These are phyloP conservation scores for Chenopodium formosanum DNA, from an alignment of 148 eudicot species.

Conservation along the genomic window DNA sequence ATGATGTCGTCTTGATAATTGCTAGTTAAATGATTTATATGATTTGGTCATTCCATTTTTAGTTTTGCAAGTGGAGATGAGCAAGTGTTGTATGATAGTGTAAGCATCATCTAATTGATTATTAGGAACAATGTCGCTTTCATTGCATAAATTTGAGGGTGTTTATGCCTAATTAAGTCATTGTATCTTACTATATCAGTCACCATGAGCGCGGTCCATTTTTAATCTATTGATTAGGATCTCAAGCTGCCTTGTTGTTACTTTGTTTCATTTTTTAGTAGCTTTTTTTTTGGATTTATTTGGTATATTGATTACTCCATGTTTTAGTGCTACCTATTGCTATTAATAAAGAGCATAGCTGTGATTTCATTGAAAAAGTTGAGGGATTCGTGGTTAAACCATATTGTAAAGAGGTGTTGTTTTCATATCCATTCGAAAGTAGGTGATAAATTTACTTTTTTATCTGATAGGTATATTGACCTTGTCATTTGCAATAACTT, in stretches of 20 bases:
- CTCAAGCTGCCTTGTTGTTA: neutral
- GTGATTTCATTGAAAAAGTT: neutral
- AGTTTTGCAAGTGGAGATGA: neutral
- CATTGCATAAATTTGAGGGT: neutral
- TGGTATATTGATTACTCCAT: neutral
- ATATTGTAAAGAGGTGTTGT: too few species aligned
- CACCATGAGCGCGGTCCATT: neutral
- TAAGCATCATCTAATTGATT: neutral
- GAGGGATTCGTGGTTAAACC: neutral
- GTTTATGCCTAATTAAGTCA: neutral
- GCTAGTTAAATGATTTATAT: conserved; percentile 1
- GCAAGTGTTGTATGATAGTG: neutral
- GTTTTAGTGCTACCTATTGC: neutral
- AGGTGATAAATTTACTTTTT: neutral
- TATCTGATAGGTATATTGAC: neutral
- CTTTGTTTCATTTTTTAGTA: neutral
- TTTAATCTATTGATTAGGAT: neutral
- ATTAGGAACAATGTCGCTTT: neutral
- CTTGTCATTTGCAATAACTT: neutral
- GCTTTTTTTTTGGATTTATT: neutral
- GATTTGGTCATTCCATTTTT: neutral
- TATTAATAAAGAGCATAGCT: neutral
- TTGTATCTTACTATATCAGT: neutral
- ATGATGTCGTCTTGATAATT: neutral
- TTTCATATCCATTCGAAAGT: neutral